Percentiles rank a stretch among this genome's conserved stretches.
Conservation (phyloP, 495 filamentous ascomycete genomes). For the Cercophora samala region DNA sequence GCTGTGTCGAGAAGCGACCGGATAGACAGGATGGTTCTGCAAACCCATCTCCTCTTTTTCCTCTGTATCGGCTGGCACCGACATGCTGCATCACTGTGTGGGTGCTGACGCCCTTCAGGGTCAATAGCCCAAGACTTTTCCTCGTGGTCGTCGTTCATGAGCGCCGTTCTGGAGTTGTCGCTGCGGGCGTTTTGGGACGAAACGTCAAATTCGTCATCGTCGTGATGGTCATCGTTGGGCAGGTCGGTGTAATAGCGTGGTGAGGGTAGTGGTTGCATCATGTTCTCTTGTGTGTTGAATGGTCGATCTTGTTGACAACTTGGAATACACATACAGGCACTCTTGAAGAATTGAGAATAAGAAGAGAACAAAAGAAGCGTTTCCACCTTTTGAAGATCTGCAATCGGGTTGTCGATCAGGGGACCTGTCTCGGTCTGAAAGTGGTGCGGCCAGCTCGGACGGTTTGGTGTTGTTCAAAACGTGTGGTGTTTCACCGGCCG, state of each 20-base stretch:
- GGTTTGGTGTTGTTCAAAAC: not conserved
- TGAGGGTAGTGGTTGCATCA: conserved; percentile 10
- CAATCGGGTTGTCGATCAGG: conserved; percentile 1
- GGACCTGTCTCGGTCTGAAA: not conserved
- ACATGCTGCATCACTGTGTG: not conserved
- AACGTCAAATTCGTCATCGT: not conserved
- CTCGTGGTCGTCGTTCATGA: not conserved
- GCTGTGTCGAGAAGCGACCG: conserved; percentile 37
- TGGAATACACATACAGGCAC: too few species aligned
- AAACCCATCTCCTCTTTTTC: not conserved
- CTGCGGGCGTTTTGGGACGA: not conserved
- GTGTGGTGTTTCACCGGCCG: not conserved
- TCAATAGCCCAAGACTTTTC: not conserved
- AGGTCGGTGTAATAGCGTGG: not conserved
- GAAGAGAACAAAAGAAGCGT: not conserved
- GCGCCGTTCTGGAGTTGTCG: not conserved
- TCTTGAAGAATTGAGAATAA: not conserved
- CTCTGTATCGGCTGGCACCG: conserved; percentile 1
- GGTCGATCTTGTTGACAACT: too few species aligned
- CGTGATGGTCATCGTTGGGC: not conserved
- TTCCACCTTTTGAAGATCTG: not conserved
- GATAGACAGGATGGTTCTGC: not conserved
- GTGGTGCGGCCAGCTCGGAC: not conserved
- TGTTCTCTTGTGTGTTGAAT: too few species aligned
- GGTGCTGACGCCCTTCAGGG: not conserved